These are phyloP conservation scores for Tetracladium setigerum DNA, from an alignment of 495 filamentous ascomycete species.

Conservation along the genomic window DNA sequence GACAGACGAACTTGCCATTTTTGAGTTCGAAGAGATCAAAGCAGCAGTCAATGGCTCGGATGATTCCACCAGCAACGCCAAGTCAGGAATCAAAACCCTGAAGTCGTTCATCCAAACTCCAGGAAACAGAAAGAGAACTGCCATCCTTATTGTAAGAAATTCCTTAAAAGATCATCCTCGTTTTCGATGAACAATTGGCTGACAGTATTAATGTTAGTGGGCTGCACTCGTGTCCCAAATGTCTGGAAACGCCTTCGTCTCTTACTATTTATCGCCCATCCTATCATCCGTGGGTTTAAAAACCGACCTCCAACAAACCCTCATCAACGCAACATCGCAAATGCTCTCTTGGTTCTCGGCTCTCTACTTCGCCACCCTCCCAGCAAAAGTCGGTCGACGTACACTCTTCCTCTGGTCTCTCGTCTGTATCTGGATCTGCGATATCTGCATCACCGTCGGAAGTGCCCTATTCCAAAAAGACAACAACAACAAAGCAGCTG, in stretches of 20 bases:
- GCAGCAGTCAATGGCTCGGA: not conserved
- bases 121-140: conserved; percentile 3
- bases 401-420: conserved; percentile 1
- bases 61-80: no score
- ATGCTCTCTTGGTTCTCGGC: conserved; percentile 8
- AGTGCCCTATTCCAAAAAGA: conserved; percentile 21
- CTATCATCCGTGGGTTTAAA: conserved; percentile 25
- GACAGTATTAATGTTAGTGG: no score
- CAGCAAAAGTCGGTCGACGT: conserved; percentile 4
- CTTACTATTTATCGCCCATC: conserved; percentile 19
- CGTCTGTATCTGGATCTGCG: conserved; percentile 17
- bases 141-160: conserved; percentile 8
- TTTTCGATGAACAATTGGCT: no score
- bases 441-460: conserved; percentile 37
- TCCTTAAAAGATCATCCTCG: no score
- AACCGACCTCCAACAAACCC: conserved; percentile 25
- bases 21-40: not conserved
- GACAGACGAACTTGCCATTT: not conserved
- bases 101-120: not conserved
- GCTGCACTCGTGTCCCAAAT: conserved; percentile 20
- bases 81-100: not conserved
- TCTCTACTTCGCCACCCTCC: conserved; percentile 6
- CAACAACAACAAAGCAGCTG: not conserved
- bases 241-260: conserved; percentile 20
- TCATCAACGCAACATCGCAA: conserved; percentile 20